phyloP scores from a whole-genome alignment of 2,329 filamentous ascomycete genomes.

The Exserohilum turcica region DNA sequence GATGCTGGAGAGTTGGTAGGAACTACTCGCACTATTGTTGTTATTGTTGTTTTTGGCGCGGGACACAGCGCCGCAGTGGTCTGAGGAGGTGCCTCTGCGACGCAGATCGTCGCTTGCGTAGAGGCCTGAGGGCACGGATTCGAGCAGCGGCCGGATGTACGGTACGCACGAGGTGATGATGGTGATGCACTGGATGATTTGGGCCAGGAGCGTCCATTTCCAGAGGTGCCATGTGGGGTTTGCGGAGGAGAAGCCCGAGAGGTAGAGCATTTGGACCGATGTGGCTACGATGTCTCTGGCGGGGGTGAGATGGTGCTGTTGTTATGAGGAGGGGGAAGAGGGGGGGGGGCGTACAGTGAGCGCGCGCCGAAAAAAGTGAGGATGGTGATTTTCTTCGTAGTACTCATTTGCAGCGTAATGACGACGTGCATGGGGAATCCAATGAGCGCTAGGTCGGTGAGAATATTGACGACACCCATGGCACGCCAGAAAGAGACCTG shows the following conservation, averaged over 20 bases:
- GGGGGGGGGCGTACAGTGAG: slow-evolving; percentile 30
- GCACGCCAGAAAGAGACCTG: slow-evolving; percentile 40
- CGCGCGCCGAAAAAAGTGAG: slow-evolving; percentile 42
- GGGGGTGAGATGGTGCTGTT: slow-evolving; percentile 1
- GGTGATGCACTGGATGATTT: slow-evolving; percentile 43
- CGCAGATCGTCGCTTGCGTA: slow-evolving; percentile 43
- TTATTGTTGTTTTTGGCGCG: too few relatives aligned
- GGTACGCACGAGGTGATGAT: slow-evolving; percentile 45
- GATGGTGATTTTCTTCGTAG: slow-evolving; percentile 42
- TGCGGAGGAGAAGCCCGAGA: slow-evolving; percentile 29
- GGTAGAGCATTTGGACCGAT: slow-evolving; percentile 40
- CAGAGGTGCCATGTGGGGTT: slow-evolving; percentile 39
- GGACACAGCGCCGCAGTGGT: slow-evolving; percentile 37
- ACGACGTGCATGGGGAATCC: slow-evolving; percentile 44
- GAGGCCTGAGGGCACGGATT: slow-evolving; percentile 40
- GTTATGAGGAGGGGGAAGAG: not conserved
- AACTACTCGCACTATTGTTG: slow-evolving; percentile 32
- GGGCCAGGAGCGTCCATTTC: slow-evolving; percentile 44
- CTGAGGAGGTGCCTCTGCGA: slow-evolving; percentile 37
- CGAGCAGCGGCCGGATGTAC: slow-evolving; percentile 44
- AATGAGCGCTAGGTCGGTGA: slow-evolving; percentile 42
- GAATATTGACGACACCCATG: slow-evolving; percentile 40
- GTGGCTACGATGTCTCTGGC: slow-evolving; percentile 42
- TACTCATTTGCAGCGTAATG: slow-evolving; percentile 43
- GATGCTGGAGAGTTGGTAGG: slow-evolving; percentile 38